Percentiles rank a stretch among this genome's conserved stretches.
Conservation (phyloP, 768 basidiomycete genomes). For the Pisolithus orientalis region DNA sequence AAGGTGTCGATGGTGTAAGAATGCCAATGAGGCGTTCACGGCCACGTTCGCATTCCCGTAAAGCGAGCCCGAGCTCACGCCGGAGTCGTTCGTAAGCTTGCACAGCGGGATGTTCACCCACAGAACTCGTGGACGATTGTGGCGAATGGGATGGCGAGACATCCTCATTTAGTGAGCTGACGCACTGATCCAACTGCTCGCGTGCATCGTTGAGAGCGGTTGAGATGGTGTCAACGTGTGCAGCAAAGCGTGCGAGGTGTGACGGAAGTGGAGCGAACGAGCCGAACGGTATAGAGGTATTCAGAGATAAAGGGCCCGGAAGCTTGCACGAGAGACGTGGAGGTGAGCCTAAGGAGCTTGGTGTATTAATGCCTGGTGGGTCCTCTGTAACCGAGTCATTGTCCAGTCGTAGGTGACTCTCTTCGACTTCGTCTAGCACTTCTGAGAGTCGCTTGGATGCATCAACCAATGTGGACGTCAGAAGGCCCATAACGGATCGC, state of each 20-base stretch:
- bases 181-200: constrained; percentile 58
- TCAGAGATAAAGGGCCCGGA: constrained; percentile 4
- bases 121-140: constrained; percentile 14
- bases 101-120: constrained; percentile 42
- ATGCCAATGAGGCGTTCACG: constrained; percentile 56
- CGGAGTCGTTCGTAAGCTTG: constrained; percentile 72
- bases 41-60: constrained; percentile 80
- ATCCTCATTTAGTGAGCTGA: constrained; percentile 47
- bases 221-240: constrained; percentile 66
- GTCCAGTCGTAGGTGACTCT: constrained; percentile 41
- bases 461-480: constrained; percentile 64
- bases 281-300: neutral
- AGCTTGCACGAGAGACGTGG: constrained; percentile 10
- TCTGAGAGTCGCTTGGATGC: constrained; percentile 55
- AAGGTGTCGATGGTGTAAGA: constrained; percentile 37
- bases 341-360: constrained; percentile 15
- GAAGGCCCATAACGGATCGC: constrained; percentile 61
- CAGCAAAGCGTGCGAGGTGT: constrained; percentile 61
- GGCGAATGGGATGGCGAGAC: constrained; percentile 16
- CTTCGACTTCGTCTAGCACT: constrained; percentile 57
- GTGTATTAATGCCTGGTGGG: constrained; percentile 7
- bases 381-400: constrained; percentile 36
- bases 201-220: constrained; percentile 66
- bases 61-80: constrained; percentile 68
- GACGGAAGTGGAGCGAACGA: constrained; percentile 75